Percentiles rank a stretch among this genome's conserved stretches.
Evolutionary conservation across 1,139 yeast genomes (phyloP).

Genomic region (Candida gigantensis): DNA sequence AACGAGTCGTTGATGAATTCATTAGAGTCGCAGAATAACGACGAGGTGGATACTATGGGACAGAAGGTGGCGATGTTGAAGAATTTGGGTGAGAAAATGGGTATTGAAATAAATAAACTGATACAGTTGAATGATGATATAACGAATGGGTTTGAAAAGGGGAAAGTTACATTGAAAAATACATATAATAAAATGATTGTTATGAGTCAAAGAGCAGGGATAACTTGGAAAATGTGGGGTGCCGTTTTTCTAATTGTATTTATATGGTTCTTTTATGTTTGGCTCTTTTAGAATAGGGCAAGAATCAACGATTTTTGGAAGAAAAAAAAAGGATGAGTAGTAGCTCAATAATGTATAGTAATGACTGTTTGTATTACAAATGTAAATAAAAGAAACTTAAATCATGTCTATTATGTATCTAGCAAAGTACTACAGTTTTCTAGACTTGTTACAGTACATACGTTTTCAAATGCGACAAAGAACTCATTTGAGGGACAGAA

Average conservation of each 20-base stretch:
- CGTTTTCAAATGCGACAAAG: constrained; percentile 11
- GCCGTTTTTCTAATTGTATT: constrained; percentile 61
- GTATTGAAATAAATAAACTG: constrained; percentile 79
- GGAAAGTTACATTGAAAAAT: constrained; percentile 53
- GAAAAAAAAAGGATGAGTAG: too few species aligned
- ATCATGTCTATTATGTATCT: too few species aligned
- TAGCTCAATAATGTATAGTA: too few species aligned
- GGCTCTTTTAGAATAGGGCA: constrained; percentile 49
- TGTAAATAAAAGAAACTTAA: too few species aligned
- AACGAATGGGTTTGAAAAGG: constrained; percentile 46
- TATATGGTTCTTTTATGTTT: constrained; percentile 77
- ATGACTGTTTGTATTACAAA: background rate
- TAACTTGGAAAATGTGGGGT: constrained; percentile 80
- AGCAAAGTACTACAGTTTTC: too few species aligned
- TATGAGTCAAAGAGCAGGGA: constrained; percentile 83
- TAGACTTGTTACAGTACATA: constrained; percentile 8
- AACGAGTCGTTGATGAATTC: constrained; percentile 63
- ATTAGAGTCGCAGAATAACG: constrained; percentile 82
- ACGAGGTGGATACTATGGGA: constrained; percentile 68
- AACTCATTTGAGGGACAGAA: constrained; percentile 2
- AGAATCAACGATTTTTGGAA: background rate
- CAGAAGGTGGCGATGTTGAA: constrained; percentile 72
- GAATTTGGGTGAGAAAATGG: constrained; percentile 73
- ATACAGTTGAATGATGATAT: constrained; percentile 61
- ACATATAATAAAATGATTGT: constrained; percentile 74